Evolutionary conservation across 805 yeast genomes (phyloP), one percentile per base, ranked within the genome.

Genomic region (Pachysolen tannophilus): DNA sequence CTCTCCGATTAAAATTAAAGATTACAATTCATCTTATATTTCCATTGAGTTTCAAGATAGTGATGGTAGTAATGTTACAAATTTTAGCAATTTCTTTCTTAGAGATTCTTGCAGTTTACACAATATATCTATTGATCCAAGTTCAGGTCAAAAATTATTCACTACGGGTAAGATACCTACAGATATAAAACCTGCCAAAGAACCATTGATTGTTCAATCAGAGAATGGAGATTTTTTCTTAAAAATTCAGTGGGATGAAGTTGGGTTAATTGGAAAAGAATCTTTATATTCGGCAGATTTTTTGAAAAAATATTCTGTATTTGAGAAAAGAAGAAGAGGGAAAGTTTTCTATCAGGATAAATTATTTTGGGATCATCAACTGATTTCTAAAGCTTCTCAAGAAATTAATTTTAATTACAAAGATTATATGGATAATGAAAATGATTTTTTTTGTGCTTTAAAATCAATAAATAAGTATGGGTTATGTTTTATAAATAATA

Each of bases 121-220:
- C 1, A 48, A 30, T 10, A 40, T 46, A 8, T 72, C 82, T 0
- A 62, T 78, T 5, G 83, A 82, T 43, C 57, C 62, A 3, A 48
- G 54, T 18, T 67, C 83, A 0, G 67, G 68, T 14, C 88, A 82
- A 48, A 82, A 79, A 49, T 48, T 67, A 20, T 77, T 79, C 53
- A 69, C 81, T n/a, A 78, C 87, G 0, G 77, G 73, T 1, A 50
- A 63, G 34, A 54, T 71, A 36, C 47, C 60, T 38, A 40, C 46
- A 10, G 46, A 53, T n/a, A 55, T 68, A 21, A 43, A 45, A 5
- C 65, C 80, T 0, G 40, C 43, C 4, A 48, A 42, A 0, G 49
- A 64, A 2, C 67, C 70, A 2, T 46, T 57, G 3, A 42, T 60
- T 1, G 33, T 49, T 1, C 55, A 55, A 15, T 51, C 55, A 3